Base-by-base conservation (phyloP, 2,329 filamentous ascomycete species). In the Aspergillus sp. region DNA sequence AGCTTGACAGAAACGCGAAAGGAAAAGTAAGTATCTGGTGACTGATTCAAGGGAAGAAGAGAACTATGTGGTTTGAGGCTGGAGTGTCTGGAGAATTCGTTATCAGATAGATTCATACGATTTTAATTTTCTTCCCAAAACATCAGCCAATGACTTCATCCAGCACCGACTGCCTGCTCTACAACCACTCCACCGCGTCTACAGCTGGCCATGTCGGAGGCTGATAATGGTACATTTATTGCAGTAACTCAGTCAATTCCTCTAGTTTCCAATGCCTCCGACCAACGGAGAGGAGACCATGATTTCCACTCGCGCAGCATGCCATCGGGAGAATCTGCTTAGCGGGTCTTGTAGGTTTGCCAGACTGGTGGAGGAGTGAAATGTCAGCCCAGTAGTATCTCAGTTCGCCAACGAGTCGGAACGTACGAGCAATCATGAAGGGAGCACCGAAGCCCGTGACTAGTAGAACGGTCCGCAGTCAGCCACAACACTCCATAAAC, bases 311-410 rank as follows among this genome's bases (percentile, higher is more conserved):
- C 34, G 32, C 31, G 37, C 35, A 39, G 33, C 34, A 30, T 30
- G 33, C n/a, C 33, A 34, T 30, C 34, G 44, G 37, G 41, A 30
- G n/a, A n/a, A n/a, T n/a, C n/a, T n/a, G n/a, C 39, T 57, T 61
- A 60, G 42, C 51, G 53, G 64, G 74, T 75, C 71, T 80, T 80
- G 61, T 75, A 69, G 42, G 70, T 75, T 66, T 80, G 76, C 75
- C 75, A 80, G 56, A 77, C 76, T 80, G 55, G 2, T 37, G 51
- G 30, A 25, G 28, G 33, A 20, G 22, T 10, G n/a, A 29, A 32
- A 50, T 49, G 53, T 59, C 40, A 53, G 46, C 22, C 22, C 4
- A 12, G 13, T 24, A 13, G 29, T 5, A 20, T 15, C 8, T 15
- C 10, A 15, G 8, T 10, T 5, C 11, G 15, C 19, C 14, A 26